Base-by-base conservation (phyloP, 768 basidiomycete species). In the Leccinellum rugosiceps region DNA sequence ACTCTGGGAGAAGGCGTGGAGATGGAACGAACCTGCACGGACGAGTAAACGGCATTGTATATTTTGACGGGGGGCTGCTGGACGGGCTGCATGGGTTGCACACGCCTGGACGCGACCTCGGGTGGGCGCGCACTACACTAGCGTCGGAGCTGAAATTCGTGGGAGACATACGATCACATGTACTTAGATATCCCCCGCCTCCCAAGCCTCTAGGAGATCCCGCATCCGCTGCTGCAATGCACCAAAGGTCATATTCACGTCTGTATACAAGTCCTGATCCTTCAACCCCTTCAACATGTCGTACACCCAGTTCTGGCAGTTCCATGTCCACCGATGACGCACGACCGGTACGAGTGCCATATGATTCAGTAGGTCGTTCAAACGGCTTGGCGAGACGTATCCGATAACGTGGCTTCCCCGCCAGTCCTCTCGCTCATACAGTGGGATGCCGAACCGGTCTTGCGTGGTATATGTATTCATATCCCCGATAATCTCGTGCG, bases 21-120 rank as follows among this genome's bases (percentile, higher is more conserved):
- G 23, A 6, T 2, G 6, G 5, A 5, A 77, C 55, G 15, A 34
- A 80, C 90, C 87, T 92, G 90, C 9, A 94, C 92, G 9, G 90
- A 91, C 19, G 90, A 92, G 67, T 94, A 93, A 49, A 94, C 92
- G 6, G 91, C 91, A 83, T 94, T 94, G 77, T 94, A 94, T 62
- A 94, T 92, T 76, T 92, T 92, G 56, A 92, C 86, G 46, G 76
- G 75, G 34, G 83, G 81, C 25, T 73, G 74, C 63, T 70, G 83
- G 41, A 69, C 71, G n/a, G 75, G 31, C 46, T 65, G 70, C 67
- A 69, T 52, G 65, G 65, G 58, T 32, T 3, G 53, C 30, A 19
- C 64, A 59, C 63, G n/a, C 21, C 28, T 32, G 62, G 69, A 74
- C 68, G 70, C 69, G 67, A 63, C 68, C 35, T 64, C 56, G 61